These are phyloP conservation scores for Penicillium sp. DNA, from an alignment of 2,329 filamentous ascomycete species.

Conservation along the genomic window DNA sequence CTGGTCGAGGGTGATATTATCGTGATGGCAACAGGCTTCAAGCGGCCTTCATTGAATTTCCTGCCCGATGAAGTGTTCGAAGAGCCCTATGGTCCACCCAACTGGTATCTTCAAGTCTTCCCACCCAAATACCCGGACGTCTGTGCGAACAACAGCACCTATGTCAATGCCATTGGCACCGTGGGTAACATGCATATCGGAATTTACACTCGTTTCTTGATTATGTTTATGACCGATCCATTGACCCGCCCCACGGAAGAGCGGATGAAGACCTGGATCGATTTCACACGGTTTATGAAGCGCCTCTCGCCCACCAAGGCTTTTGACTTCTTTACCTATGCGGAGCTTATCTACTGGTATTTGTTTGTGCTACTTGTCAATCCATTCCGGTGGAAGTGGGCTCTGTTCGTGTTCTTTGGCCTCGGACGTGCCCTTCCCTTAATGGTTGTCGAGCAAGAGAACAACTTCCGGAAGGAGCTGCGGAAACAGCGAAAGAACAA, in stretches of 20 bases:
- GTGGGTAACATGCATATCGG: conserved; percentile 88
- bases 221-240: conserved; percentile 83
- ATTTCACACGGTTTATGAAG: conserved; percentile 75
- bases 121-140: conserved; percentile 70
- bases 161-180: conserved; percentile 74
- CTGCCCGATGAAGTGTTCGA: conserved; percentile 70
- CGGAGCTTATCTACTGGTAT: conserved; percentile 84
- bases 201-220: conserved; percentile 79
- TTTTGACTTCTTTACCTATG: conserved; percentile 88
- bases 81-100: conserved; percentile 72
- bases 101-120: conserved; percentile 88
- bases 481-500: conserved; percentile 24
- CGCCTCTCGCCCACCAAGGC: conserved; percentile 66
- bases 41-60: conserved; percentile 70
- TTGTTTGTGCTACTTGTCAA: conserved; percentile 74
- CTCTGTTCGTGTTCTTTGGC: conserved; percentile 75
- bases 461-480: conserved; percentile 36
- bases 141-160: conserved; percentile 81
- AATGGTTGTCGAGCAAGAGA: conserved; percentile 65
- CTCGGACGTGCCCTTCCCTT: conserved; percentile 65
- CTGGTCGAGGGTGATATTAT: conserved; percentile 70
- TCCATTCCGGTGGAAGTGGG: conserved; percentile 90
- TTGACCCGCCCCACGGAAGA: conserved; percentile 67
- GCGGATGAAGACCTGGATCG: conserved; percentile 84
- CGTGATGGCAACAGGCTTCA: conserved; percentile 80